Conservation (phyloP, 768 basidiomycete genomes). For the Mycena filopes region DNA sequence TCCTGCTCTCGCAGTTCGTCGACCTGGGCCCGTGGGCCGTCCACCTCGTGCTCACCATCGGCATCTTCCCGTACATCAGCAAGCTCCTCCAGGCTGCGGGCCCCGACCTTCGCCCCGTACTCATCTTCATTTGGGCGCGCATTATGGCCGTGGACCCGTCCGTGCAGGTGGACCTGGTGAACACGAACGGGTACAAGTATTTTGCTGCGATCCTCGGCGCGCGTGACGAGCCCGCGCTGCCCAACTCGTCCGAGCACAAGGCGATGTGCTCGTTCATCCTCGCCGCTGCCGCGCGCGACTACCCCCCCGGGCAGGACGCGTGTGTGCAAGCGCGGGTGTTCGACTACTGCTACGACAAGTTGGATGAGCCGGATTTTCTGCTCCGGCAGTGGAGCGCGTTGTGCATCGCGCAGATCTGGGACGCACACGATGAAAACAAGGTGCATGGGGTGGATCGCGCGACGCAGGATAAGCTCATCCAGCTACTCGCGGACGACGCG, state of each 20-base stretch:
- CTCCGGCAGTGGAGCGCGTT: slow-evolving; percentile 94
- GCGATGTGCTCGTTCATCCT: slow-evolving; percentile 99
- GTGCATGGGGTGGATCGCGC: slow-evolving; percentile 81
- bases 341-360: slow-evolving; percentile 83
- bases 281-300: slow-evolving; percentile 89
- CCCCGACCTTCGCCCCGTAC: slow-evolving; percentile 93
- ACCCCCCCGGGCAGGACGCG: slow-evolving; percentile 85
- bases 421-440: slow-evolving; percentile 90
- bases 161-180: slow-evolving; percentile 90
- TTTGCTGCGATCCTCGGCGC: slow-evolving; percentile 82
- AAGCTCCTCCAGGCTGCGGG: slow-evolving; percentile 96
- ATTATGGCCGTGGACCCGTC: slow-evolving; percentile 96
- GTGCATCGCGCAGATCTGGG: slow-evolving; percentile 97
- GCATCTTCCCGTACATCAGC: slow-evolving; percentile 98
- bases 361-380: slow-evolving; percentile 92
- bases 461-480: slow-evolving; percentile 85
- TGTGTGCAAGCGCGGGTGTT: slow-evolving; percentile 87
- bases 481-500: slow-evolving; percentile 84
- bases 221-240: slow-evolving; percentile 76
- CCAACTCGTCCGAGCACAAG: slow-evolving; percentile 94
- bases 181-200: slow-evolving; percentile 85
- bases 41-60: slow-evolving; percentile 93
- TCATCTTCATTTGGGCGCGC: slow-evolving; percentile 99
- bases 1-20: slow-evolving; percentile 95
- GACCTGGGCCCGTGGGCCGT: slow-evolving; percentile 99